These are phyloP conservation scores for Yamadazyma friedrichii DNA, from an alignment of 1,139 yeast genomes.

Conservation along the genomic window DNA sequence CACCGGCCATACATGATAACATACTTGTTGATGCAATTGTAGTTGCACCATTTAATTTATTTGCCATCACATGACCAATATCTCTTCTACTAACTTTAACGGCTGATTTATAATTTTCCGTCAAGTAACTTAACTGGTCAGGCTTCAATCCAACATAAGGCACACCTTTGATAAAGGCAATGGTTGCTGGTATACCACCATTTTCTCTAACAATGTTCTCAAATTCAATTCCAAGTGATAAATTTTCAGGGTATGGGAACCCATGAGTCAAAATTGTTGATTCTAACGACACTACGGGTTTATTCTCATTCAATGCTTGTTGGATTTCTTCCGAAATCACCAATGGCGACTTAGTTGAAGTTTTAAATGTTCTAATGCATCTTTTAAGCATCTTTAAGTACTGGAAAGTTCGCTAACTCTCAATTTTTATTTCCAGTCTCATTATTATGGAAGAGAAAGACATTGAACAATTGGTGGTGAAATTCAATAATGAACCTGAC, in stretches of 20 bases:
- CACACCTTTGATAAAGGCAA: slow-evolving; percentile 70
- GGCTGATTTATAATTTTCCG: slow-evolving; percentile 35
- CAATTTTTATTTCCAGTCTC: not conserved
- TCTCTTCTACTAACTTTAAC: slow-evolving; percentile 80
- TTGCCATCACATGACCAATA: slow-evolving; percentile 70
- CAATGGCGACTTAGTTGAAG: slow-evolving; percentile 15
- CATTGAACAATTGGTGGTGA: not conserved
- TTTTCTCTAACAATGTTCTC: slow-evolving; percentile 57
- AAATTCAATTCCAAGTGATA: slow-evolving; percentile 68
- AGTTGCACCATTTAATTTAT: slow-evolving; percentile 72
- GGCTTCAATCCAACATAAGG: slow-evolving; percentile 66
- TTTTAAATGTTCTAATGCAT: too few species aligned
- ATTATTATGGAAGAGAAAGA: not conserved
- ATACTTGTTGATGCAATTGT: slow-evolving; percentile 92
- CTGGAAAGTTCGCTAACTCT: not conserved
- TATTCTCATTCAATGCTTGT: slow-evolving; percentile 54
- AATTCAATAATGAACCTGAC: not conserved
- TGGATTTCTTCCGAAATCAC: slow-evolving; percentile 55
- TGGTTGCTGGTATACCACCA: slow-evolving; percentile 85
- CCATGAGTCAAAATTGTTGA: slow-evolving; percentile 92
- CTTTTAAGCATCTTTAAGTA: not conserved
- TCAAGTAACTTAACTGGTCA: slow-evolving; percentile 50
- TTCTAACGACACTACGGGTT: slow-evolving; percentile 78
- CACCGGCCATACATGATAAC: slow-evolving; percentile 70
- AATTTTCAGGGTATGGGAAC: slow-evolving; percentile 74